Base-by-base conservation (phyloP, 257 asterid genomes). In the Solanum phureja region DNA sequence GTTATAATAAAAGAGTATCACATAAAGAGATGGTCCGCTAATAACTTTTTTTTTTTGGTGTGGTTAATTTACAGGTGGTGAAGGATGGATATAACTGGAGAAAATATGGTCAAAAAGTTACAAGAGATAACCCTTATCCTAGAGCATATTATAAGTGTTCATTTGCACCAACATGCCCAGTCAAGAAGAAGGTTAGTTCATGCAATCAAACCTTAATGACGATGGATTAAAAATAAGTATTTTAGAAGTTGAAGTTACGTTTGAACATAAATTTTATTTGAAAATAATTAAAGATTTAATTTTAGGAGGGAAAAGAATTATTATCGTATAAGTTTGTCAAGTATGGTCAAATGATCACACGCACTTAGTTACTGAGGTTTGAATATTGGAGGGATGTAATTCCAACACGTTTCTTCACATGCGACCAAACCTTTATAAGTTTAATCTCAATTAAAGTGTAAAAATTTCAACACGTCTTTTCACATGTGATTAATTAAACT, bases 71-170 rank as follows among this genome's bases (percentile, higher is more conserved):
- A 16, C 81, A 95, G 98, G 86, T 90, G 68, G 95, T 95, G 16
- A 94, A 92, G 38, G 98, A 95, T 88, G 98, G 98, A 44, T 93
- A 94, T 85, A 94, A 95, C 46, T 95, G 98, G 98, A 73, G 97
- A 85, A 95, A 95, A 89, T 94, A 95, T 87, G 98, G 98, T 66
- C 98, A 95, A 82, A 95, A 95, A 79, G 97, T 94, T n/a, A 95
- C 98, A 0, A 92, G 95, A 87, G 98, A 94, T 86, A 95, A 95
- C 86, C 96, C 98, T 6, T 94, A 94, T 87, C 98, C 98, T 5
- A 94, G 98, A 92, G 98, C 98, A 84, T 95, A 95, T 86, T 94
- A 88, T 46, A 94, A 91, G 91, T 95, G 98, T 90, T 94, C 98
- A 71, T 88, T 90, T 73, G 94, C 98, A 62, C 98, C 97, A 37